Conservation (phyloP, 352 stramenopile genomes). For the Aphanomyces cochlioides region DNA sequence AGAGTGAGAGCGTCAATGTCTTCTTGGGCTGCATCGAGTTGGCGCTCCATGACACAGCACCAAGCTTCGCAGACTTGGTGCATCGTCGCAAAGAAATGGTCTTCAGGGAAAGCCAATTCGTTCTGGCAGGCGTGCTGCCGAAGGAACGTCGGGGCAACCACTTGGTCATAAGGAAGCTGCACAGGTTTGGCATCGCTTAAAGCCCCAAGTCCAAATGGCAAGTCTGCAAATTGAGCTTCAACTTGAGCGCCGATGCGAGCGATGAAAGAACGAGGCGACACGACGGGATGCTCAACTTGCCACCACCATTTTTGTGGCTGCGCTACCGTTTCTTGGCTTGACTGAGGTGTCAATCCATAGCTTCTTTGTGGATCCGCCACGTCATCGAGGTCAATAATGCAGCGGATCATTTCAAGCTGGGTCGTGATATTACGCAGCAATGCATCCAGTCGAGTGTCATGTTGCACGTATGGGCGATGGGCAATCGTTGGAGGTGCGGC, state of each 20-base stretch:
- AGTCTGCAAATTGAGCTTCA: constrained; percentile 8
- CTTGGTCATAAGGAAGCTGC: constrained; percentile 22
- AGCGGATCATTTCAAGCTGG: constrained; percentile 19
- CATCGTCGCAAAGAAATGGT: constrained; percentile 27
- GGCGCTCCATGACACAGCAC: constrained; percentile 29
- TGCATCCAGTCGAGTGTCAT: constrained; percentile 17
- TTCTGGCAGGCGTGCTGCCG: constrained; percentile 1
- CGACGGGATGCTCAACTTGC: background rate
- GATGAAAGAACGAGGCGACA: constrained; percentile 8
- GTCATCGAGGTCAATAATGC: constrained; percentile 22
- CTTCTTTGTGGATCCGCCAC: background rate
- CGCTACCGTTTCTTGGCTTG: constrained; percentile 3
- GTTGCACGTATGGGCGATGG: constrained; percentile 24
- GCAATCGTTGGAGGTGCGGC: background rate
- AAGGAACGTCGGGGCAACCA: background rate
- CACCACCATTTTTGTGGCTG: constrained; percentile 3
- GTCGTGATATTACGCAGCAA: constrained; percentile 21
- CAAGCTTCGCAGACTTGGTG: constrained; percentile 27
- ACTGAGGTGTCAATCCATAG: background rate
- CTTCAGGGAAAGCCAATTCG: constrained; percentile 17
- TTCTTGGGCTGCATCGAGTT: constrained; percentile 16
- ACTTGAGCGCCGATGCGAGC: constrained; percentile 4
- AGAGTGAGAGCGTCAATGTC: constrained; percentile 17
- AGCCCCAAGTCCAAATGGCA: constrained; percentile 24
- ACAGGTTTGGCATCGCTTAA: background rate